A percentile compares a stretch with the other conserved stretches of the same genome.
Conservation (phyloP, 495 filamentous ascomycete genomes). For the Emericellopsis terricola region DNA sequence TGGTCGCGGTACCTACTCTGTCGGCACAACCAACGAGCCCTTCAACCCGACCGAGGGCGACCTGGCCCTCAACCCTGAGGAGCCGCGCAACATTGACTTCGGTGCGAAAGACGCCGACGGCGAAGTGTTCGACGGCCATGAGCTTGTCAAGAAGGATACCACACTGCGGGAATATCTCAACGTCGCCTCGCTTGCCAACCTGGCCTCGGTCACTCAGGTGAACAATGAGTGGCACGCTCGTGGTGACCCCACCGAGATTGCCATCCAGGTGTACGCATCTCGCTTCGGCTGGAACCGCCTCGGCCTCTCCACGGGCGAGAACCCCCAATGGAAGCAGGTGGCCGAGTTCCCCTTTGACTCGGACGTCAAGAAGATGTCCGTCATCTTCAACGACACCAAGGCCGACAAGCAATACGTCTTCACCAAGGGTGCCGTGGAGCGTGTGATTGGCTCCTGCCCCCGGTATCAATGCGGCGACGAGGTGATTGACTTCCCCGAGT, state of each 20-base stretch:
- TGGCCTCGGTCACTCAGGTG: slow-evolving; percentile 36
- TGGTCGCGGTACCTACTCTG: slow-evolving; percentile 37
- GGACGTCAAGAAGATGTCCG: slow-evolving; percentile 50
- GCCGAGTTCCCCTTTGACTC: slow-evolving; percentile 53
- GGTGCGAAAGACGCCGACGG: neutral
- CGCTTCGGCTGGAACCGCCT: slow-evolving; percentile 43
- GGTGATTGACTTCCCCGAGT: slow-evolving; percentile 18
- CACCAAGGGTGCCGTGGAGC: slow-evolving; percentile 45
- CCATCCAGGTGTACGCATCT: slow-evolving; percentile 48
- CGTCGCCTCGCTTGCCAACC: slow-evolving; percentile 45
- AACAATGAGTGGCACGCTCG: slow-evolving; percentile 38
- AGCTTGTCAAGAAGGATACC: slow-evolving; percentile 8
- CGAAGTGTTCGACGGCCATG: slow-evolving; percentile 12
- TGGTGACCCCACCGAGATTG: slow-evolving; percentile 54
- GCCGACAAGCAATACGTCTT: slow-evolving; percentile 27
- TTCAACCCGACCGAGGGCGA: slow-evolving; percentile 36
- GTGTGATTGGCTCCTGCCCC: slow-evolving; percentile 5
- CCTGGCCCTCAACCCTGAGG: slow-evolving; percentile 22
- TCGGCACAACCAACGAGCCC: slow-evolving; percentile 35
- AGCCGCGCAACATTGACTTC: slow-evolving; percentile 10
- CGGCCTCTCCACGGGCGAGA: slow-evolving; percentile 25
- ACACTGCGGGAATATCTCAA: slow-evolving; percentile 37
- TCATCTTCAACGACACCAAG: slow-evolving; percentile 31
- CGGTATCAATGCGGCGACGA: slow-evolving; percentile 15
- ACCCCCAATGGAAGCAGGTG: slow-evolving; percentile 34